phyloP scores from a whole-genome alignment of 2,329 filamentous ascomycete species.

The Talaromyces sp. region DNA sequence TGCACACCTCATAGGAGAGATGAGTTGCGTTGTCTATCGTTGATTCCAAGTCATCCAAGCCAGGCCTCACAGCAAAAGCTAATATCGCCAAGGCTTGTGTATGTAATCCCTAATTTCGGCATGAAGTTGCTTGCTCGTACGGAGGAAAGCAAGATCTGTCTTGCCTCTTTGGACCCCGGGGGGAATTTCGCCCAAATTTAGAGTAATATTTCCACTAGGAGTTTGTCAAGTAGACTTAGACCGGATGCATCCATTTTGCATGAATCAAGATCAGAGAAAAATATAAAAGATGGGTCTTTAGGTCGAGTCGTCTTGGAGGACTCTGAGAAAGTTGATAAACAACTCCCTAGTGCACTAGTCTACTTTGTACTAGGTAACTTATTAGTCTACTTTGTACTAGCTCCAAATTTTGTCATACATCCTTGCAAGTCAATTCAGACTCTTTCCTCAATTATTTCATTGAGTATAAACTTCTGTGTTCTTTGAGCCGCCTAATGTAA shows the following conservation, averaged over 20 bases:
- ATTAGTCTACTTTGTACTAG: background rate
- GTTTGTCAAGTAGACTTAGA: background rate
- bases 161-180: background rate
- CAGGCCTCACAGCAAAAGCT: no score
- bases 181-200: background rate
- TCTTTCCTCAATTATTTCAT: background rate
- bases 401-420: background rate
- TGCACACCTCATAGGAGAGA: no score
- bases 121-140: background rate
- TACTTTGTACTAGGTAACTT: background rate
- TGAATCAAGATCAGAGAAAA: background rate
- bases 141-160: background rate
- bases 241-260: background rate
- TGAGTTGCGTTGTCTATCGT: no score
- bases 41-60: no score
- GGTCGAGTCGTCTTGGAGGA: background rate
- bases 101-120: background rate
- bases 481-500: background rate
- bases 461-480: background rate
- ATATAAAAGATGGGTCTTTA: background rate
- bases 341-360: background rate
- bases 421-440: background rate
- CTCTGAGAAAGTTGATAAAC: background rate
- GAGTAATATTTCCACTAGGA: background rate
- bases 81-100: background rate